Base-by-base conservation (phyloP, 2,329 filamentous ascomycete species). In the Pseudogymnoascus sp. region DNA sequence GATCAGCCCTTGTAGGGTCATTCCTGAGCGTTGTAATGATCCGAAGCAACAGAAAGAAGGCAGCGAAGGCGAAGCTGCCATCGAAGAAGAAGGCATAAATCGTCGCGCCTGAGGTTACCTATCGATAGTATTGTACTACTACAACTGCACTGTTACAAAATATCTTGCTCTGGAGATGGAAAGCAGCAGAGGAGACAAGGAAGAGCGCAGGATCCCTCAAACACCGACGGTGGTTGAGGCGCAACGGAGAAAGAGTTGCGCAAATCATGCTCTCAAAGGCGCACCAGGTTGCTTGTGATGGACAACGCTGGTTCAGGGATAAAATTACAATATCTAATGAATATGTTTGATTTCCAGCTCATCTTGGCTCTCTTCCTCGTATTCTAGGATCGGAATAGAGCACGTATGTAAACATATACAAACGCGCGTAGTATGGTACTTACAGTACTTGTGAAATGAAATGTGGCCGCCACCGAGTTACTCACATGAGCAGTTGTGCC, bases 1-100 rank as follows among this genome's bases (percentile, higher is more conserved):
- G 89, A 67, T 92, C 88, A 64, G 92, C 94, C 64, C 92, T 99
- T 64, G 93, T 99, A 65, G 94, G 94, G 67, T 95, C 91, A 64
- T 99, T 99, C 82, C 83, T 99, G 69, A 89, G 90, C 71, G 87
- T 96, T 73, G 93, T 99, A 73, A 99, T 99, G 94, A 97, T 99
- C 79, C 86, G 91, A 75, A 97, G 93, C 83, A 97, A 97, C 82
- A 84, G 89, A 76, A 97, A 97, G 86, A 97, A 94, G 85, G 91
- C 91, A 3, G 87, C 91, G 69, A 99, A 97, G 84, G 89, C 89
- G 66, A 92, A 92, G 78, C 88, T 89, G 63, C 88, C 89, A 41
- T 91, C 91, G 82, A 96, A 96, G 86, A 60, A 60, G 58, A 94
- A 95, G 87, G 85, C 87, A 64, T 91, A 82, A 80, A 55, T 52